These are phyloP conservation scores for Ilex paraguariensis DNA, from an alignment of 305 asterid genomes.

Conservation along the genomic window DNA sequence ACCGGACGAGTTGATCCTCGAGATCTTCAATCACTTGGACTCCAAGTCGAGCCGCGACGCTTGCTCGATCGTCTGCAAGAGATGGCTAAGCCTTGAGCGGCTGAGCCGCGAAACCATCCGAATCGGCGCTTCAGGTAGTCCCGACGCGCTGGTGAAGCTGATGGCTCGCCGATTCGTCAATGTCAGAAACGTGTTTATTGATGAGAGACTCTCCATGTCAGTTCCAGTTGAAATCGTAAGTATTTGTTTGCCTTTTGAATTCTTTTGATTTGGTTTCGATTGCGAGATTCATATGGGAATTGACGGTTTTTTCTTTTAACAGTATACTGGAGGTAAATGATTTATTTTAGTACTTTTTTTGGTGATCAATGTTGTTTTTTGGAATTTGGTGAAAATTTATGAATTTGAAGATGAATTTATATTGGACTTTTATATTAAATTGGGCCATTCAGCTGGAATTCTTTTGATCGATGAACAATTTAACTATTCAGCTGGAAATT, in stretches of 20 bases:
- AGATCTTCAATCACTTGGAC: slow-evolving; percentile 49
- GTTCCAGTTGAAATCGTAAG: slow-evolving; percentile 36
- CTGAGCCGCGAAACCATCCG: slow-evolving; percentile 66
- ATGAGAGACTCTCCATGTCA: slow-evolving; percentile 56
- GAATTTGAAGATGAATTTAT: too few relatives aligned
- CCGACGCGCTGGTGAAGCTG: slow-evolving; percentile 42
- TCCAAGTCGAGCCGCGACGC: slow-evolving; percentile 66
- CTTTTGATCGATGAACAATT: too few relatives aligned
- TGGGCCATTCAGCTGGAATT: too few relatives aligned
- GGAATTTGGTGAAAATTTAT: too few relatives aligned
- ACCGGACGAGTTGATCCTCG: slow-evolving; percentile 74
- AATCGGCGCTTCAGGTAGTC: slow-evolving; percentile 67
- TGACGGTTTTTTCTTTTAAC: too few relatives aligned
- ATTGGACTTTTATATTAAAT: too few relatives aligned
- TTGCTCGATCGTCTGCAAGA: slow-evolving; percentile 70
- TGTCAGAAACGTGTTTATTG: slow-evolving; percentile 38
- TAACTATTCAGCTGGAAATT: too few relatives aligned
- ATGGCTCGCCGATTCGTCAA: slow-evolving; percentile 54
- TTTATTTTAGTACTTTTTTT: too few relatives aligned
- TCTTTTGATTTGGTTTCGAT: neutral
- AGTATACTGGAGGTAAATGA: too few relatives aligned
- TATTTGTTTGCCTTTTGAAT: neutral
- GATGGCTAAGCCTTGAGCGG: slow-evolving; percentile 86
- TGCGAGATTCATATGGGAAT: slow-evolving; percentile 6
- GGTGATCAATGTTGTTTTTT: neutral